phyloP scores from a whole-genome alignment of 352 stramenopile species.

The Elongisporangium prolatum region DNA sequence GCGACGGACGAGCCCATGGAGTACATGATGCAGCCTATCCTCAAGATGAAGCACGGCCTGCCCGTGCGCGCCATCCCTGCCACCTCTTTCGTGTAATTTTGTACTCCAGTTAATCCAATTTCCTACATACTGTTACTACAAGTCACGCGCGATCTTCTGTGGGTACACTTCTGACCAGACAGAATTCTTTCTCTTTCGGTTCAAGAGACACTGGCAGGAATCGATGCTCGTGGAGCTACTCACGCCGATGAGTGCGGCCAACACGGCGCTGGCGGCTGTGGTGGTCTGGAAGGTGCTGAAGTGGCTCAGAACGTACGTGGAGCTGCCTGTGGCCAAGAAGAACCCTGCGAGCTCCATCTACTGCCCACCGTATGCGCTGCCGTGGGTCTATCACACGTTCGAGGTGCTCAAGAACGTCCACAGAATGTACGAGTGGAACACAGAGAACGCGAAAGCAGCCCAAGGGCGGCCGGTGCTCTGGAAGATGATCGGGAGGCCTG shows the following conservation, averaged over 20 bases:
- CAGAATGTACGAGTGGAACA: conserved; percentile 40
- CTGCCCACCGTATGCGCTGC: conserved; percentile 18
- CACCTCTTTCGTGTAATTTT: neutral
- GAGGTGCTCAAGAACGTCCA: conserved; percentile 24
- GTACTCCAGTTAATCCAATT: neutral
- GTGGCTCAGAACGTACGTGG: neutral
- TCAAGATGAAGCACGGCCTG: conserved; percentile 24
- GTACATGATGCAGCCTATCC: conserved; percentile 10
- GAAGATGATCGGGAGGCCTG: conserved; percentile 31
- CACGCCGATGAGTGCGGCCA: neutral
- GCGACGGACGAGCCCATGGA: neutral
- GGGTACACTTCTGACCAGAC: neutral
- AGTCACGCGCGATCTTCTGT: neutral
- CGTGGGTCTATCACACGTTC: conserved; percentile 34
- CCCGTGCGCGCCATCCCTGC: conserved; percentile 6
- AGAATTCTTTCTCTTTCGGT: neutral
- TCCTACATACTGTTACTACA: too few species aligned
- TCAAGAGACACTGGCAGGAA: neutral
- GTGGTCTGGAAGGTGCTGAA: neutral
- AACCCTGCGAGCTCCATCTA: neutral
- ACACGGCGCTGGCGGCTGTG: neutral
- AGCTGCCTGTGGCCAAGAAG: neutral
- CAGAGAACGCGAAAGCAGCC: conserved; percentile 22
- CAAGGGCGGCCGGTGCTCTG: conserved; percentile 26
- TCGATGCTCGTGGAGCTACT: neutral